These are phyloP conservation scores for Rhizomucor pusillus DNA, from an alignment of 371 early-diverging fungal species.

Conservation along the genomic window DNA sequence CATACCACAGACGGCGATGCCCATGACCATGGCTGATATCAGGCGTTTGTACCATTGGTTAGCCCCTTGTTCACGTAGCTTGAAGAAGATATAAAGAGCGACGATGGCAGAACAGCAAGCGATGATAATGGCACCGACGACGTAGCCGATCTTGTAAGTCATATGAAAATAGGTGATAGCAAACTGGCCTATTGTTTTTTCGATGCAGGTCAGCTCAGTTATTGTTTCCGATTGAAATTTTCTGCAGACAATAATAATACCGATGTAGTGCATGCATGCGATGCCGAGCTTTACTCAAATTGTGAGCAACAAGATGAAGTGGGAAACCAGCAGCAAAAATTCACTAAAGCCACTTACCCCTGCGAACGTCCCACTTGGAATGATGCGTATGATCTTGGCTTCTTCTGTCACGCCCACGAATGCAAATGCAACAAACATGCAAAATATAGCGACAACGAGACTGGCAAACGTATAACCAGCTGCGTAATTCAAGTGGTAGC, in stretches of 20 bases:
- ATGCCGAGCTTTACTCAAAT: constrained; percentile 29
- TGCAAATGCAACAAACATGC: constrained; percentile 41
- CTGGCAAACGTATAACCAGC: constrained; percentile 42
- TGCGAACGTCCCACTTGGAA: constrained; percentile 38
- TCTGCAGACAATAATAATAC: constrained; percentile 14
- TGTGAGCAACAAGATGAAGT: not conserved
- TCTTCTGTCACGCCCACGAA: constrained; percentile 44
- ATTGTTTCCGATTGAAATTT: not conserved
- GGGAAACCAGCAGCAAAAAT: not conserved
- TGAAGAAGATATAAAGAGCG: constrained; percentile 44
- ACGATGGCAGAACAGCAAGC: constrained; percentile 30
- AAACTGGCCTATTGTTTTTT: constrained; percentile 32
- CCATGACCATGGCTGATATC: constrained; percentile 42
- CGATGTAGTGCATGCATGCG: constrained; percentile 43
- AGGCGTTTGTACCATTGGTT: constrained; percentile 48
- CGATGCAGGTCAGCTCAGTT: not conserved
- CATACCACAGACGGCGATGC: constrained; percentile 47
- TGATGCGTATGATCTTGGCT: constrained; percentile 28
- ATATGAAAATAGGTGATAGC: constrained; percentile 35
- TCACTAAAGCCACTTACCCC: constrained; percentile 47
- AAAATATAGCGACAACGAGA: constrained; percentile 32
- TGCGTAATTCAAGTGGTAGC: constrained; percentile 31
- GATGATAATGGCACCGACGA: constrained; percentile 35
- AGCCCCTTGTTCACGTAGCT: constrained; percentile 42
- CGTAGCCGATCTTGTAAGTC: constrained; percentile 16